Conservation (phyloP, 208 protist genomes). For the Wallacemonas collosoma region DNA sequence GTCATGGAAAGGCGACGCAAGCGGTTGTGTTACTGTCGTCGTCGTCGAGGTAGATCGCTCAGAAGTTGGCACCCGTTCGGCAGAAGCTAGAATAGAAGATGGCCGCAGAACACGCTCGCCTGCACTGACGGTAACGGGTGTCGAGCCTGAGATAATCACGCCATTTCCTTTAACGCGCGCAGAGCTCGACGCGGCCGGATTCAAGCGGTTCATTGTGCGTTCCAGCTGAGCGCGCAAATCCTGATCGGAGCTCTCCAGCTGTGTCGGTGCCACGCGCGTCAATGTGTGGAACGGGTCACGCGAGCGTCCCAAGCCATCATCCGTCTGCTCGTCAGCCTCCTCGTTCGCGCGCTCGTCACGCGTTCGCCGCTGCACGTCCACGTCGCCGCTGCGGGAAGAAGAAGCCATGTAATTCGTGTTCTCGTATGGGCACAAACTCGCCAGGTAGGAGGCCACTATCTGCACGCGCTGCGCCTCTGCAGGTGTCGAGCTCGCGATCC, state of each 20-base stretch:
- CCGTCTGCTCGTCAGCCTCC: constrained; percentile 16
- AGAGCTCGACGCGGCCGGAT: neutral
- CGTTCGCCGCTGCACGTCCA: no score
- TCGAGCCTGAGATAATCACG: neutral
- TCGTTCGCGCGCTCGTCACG: neutral
- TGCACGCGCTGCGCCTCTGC: constrained; percentile 65
- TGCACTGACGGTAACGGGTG: neutral
- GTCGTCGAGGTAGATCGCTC: neutral
- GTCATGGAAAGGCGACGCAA: no score
- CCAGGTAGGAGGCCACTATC: constrained; percentile 57
- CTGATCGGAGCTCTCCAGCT: constrained; percentile 14
- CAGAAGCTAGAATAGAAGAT: constrained; percentile 36
- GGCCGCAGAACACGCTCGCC: constrained; percentile 32
- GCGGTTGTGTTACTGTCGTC: no score
- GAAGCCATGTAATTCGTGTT: constrained; percentile 22
- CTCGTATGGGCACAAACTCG: constrained; percentile 51
- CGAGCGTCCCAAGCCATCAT: constrained; percentile 19
- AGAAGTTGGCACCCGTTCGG: constrained; percentile 24
- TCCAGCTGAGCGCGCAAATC: constrained; percentile 15
- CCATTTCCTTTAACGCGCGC: neutral
- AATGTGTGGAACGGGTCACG: constrained; percentile 1
- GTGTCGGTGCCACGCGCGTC: constrained; percentile 16
- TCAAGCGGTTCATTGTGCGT: neutral
- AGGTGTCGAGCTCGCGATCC: constrained; percentile 29
- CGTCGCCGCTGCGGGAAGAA: neutral